Evolutionary conservation across 2,329 filamentous ascomycete species (phyloP).

Genomic region (Sclerotiophoma versabilis): DNA sequence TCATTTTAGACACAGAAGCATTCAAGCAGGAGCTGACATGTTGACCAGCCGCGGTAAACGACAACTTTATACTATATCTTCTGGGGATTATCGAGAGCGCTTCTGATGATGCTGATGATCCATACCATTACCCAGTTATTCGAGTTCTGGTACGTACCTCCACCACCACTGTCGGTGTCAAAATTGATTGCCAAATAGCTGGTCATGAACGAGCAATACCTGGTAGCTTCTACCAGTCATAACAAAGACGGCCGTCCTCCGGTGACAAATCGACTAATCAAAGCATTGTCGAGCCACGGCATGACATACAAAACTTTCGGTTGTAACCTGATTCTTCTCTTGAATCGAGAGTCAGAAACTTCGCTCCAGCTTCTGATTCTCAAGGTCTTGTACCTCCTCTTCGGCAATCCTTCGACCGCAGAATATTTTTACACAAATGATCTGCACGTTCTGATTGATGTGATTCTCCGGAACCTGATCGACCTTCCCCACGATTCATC

Average conservation of each 20-base stretch:
- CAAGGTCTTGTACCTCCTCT: constrained; percentile 92
- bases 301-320: constrained; percentile 90
- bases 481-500: constrained; percentile 84
- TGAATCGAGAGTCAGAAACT: constrained; percentile 93
- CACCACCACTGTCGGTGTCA: background rate
- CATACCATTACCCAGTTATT: constrained; percentile 95
- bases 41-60: constrained; percentile 64
- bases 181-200: constrained; percentile 62
- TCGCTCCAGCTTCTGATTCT: constrained; percentile 94
- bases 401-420: constrained; percentile 88
- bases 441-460: constrained; percentile 89
- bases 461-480: constrained; percentile 95
- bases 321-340: constrained; percentile 92
- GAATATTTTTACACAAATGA: constrained; percentile 99
- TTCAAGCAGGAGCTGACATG: constrained; percentile 16
- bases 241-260: constrained; percentile 54
- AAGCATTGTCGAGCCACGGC: constrained; percentile 83
- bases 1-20: background rate
- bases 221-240: constrained; percentile 69
- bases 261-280: constrained; percentile 92
- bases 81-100: constrained; percentile 88
- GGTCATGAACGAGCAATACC: constrained; percentile 97
- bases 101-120: constrained; percentile 86
- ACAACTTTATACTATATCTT: constrained; percentile 82
- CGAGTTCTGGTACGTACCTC: constrained; percentile 77